Evolutionary conservation across 352 stramenopile genomes (phyloP), one percentile per base, ranked within the genome.

Genomic region (Phytophthora cactorum): DNA sequence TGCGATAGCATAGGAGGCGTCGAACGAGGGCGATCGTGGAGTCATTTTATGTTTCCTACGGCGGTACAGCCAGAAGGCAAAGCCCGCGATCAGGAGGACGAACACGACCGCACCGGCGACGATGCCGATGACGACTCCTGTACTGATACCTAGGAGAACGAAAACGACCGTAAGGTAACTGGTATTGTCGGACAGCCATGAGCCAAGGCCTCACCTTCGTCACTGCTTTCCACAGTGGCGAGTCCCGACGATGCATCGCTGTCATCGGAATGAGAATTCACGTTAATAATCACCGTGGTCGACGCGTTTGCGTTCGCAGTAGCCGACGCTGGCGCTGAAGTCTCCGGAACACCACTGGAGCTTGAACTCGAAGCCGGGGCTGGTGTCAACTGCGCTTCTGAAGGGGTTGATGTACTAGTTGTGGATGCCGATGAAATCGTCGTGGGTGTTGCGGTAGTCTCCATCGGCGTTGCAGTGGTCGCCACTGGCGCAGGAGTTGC

Each of bases 51-150:
- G 59, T 29, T 52, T 68, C 27, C 46, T 71, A 34, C 66, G 66
- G 25, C 70, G 70, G 27, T 69, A 72, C 4, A 75, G 10, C 51
- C 66, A 75, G 44, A 72, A 75, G 0, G 51, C 45, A 39, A 69
- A 6, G 36, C 61, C 66, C 4, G 46, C 63, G 28, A 78, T 55
- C 12, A 78, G 56, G 17, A 75, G 43, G 10, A 75, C 47, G 34
- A 52, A 43, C 39, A 61, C 41, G 2, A 72, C 43, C 11, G 62
- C 49, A 29, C 61, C 66, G 0, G 44, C 52, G 9, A 70, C 62
- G 22, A 75, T 70, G 11, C 61, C 61, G 49, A 75, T 47, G 49
- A 78, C 45, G 9, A 34, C 22, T 43, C 70, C 66, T 31, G 63
- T 66, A 47, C 61, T 59, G 29, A 69, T 39, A 47, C 61, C 70